These are phyloP conservation scores for Lolium rigidum DNA, from an alignment of 176 grass and related monocot species.

Conservation along the genomic window DNA sequence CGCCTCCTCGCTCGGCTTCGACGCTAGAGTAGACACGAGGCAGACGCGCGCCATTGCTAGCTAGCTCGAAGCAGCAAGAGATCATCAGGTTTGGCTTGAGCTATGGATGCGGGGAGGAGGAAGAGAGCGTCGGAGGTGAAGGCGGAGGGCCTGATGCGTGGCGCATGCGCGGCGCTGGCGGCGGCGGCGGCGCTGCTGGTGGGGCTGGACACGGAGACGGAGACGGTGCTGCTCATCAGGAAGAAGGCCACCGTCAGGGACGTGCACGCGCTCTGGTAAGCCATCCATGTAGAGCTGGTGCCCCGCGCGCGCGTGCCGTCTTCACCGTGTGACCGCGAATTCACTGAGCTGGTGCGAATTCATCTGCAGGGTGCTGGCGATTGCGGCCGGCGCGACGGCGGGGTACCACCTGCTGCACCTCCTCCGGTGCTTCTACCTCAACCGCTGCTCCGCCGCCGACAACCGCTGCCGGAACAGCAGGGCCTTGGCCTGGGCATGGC, in stretches of 20 bases:
- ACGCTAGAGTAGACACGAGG: background rate
- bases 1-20: background rate
- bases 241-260: constrained; percentile 75
- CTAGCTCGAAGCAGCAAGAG: background rate
- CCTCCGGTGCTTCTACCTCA: constrained; percentile 60
- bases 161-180: constrained; percentile 55
- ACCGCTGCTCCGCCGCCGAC: constrained; percentile 33
- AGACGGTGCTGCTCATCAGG: constrained; percentile 62
- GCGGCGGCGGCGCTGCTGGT: constrained; percentile 70
- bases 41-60: background rate
- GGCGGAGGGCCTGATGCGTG: constrained; percentile 58
- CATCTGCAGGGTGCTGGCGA: constrained; percentile 49
- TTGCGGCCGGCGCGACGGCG: constrained; percentile 49
- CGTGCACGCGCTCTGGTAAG: constrained; percentile 75
- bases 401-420: constrained; percentile 89
- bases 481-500: constrained; percentile 61
- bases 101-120: constrained; percentile 4
- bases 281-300: too few species aligned
- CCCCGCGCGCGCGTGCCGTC: too few species aligned
- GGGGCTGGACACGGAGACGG: constrained; percentile 70
- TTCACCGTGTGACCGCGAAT: too few species aligned
- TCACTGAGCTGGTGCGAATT: too few species aligned
- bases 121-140: constrained; percentile 37
- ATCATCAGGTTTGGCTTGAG: background rate
- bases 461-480: constrained; percentile 43